Evolutionary conservation across 345 rosid species (phyloP), one percentile per base, ranked within the genome.

Genomic region (Corchorus capsularis): DNA sequence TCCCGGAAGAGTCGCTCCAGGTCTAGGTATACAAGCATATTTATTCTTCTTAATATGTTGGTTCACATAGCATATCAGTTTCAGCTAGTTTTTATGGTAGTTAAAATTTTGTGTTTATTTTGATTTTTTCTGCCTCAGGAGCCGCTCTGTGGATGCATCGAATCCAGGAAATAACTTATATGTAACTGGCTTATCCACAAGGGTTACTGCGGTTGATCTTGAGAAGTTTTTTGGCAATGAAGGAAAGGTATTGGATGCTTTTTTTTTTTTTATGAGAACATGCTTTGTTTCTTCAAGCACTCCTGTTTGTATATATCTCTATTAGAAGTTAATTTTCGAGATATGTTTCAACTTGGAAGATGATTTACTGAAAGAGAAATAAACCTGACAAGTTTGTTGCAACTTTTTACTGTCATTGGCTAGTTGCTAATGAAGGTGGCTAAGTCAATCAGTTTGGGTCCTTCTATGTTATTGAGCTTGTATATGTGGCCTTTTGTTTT

Each of bases 91-190:
- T 17, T 54, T 63, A 57, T 45, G 20, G 54, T 15, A 4, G 56
- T 70, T 70, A 5, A 8, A 45, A 27, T 45, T 49, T 4, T 62
- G 52, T 71, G 37, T 20, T 50, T 9, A 7, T 68, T n/a, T 27
- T 57, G 16, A 46, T 55, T 74, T 53, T 19, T 65, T 20, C 63
- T 56, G 60, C 67, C 82, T 12, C 87, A 90, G 90, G 90, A 90
- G 91, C 79, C 83, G 81, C 5, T 81, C 85, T 65, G 77, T 8
- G 56, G 86, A 64, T 57, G 87, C 84, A 46, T 8, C 46, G 34
- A 90, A 90, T 79, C 91, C 92, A 1, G 89, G 94, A 63, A 88
- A 88, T 78, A 90, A 87, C 82, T 78, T 88, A 83, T 90, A 90
- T 66, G 89, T 90, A 14, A 90, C 92, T 7, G 94, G 94, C 49